Percentiles rank a stretch among this genome's conserved stretches.
Conservation (phyloP, 495 filamentous ascomycete genomes). For the Thermothielavioides terrestris region DNA sequence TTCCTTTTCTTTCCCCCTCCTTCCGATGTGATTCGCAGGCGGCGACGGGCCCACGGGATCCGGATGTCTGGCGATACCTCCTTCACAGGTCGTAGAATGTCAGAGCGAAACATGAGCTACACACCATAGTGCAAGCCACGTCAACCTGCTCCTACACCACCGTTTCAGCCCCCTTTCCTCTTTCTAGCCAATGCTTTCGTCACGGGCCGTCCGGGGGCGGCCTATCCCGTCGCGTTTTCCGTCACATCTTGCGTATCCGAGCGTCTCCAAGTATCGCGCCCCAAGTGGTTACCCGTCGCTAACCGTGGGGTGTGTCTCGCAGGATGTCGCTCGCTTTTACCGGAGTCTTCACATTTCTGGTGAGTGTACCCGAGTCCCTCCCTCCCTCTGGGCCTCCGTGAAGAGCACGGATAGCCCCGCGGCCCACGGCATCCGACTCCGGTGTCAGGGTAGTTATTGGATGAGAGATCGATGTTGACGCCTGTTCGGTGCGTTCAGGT, state of each 20-base stretch:
- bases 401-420: conserved; percentile 9
- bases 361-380: conserved; percentile 23
- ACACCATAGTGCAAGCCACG: neutral
- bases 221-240: neutral
- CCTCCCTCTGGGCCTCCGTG: too few species aligned
- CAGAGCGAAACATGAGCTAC: neutral
- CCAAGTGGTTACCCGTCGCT: conserved; percentile 28
- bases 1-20: neutral
- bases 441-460: conserved; percentile 16
- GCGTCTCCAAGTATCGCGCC: conserved; percentile 6
- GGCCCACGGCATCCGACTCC: neutral
- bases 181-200: conserved; percentile 23
- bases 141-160: conserved; percentile 1
- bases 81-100: too few species aligned
- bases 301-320: conserved; percentile 23
- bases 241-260: conserved; percentile 15
- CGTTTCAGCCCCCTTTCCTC: neutral
- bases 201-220: conserved; percentile 1
- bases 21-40: neutral
- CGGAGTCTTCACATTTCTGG: conserved; percentile 86
- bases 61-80: too few species aligned
- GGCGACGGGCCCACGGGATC: too few species aligned
- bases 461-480: conserved; percentile 19
- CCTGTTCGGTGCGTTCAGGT: conserved; percentile 39
- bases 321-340: conserved; percentile 73